A percentile compares a stretch with the other conserved stretches of the same genome.
phyloP scores from a whole-genome alignment of 2,329 filamentous ascomycete genomes.

The Alternaria ethzedia region DNA sequence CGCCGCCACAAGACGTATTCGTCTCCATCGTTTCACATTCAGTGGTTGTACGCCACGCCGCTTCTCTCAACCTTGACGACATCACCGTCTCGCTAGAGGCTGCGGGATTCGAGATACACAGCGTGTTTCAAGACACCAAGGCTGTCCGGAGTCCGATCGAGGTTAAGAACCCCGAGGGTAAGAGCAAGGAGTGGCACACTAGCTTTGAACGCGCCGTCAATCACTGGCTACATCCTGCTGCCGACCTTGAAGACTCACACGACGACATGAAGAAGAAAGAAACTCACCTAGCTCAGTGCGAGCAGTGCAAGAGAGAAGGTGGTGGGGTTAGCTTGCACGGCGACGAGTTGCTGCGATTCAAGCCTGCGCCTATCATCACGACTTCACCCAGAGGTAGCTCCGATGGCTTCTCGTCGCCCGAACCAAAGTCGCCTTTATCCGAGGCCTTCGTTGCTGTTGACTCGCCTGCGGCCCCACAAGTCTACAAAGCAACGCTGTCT shows the following conservation, averaged over 20 bases:
- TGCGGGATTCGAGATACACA: constrained; percentile 66
- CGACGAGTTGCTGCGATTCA: constrained; percentile 14
- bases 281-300: constrained; percentile 43
- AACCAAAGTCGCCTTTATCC: constrained; percentile 15
- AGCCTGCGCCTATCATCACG: constrained; percentile 21
- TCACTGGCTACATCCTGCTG: constrained; percentile 31
- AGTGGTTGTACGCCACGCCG: constrained; percentile 65
- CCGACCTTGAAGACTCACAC: constrained; percentile 12
- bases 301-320: constrained; percentile 41
- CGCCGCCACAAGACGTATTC: constrained; percentile 64
- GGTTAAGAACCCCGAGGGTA: constrained; percentile 16
- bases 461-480: neutral
- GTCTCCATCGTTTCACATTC: constrained; percentile 75
- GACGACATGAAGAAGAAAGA: constrained; percentile 40
- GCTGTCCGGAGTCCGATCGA: constrained; percentile 20
- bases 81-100: constrained; percentile 58
- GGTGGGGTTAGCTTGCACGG: constrained; percentile 29
- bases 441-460: constrained; percentile 30
- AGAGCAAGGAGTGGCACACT: constrained; percentile 36
- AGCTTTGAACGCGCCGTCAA: constrained; percentile 46
- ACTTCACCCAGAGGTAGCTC: constrained; percentile 16
- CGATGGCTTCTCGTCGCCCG: constrained; percentile 15
- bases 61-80: constrained; percentile 50
- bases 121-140: constrained; percentile 47
- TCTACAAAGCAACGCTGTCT: constrained; percentile 52